A percentile compares a stretch with the other conserved stretches of the same genome.
phyloP scores from a whole-genome alignment of 306 rosid species.

The Argentina anserina region DNA sequence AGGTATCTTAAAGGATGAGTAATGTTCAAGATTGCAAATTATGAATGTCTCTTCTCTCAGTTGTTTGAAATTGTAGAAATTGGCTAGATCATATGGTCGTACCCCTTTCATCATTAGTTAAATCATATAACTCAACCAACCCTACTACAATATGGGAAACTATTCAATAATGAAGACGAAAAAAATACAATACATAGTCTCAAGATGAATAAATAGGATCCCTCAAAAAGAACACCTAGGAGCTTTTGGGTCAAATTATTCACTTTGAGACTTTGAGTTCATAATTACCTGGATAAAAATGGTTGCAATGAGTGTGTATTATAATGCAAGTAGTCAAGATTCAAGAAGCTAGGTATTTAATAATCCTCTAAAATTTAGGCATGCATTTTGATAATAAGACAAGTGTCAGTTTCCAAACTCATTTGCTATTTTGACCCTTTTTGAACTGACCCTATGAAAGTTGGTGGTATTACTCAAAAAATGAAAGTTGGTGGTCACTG shows the following conservation, averaged over 20 bases:
- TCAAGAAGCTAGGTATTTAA: not conserved
- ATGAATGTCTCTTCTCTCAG: not conserved
- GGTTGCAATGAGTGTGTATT: not conserved
- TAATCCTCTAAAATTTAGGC: not conserved
- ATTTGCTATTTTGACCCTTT: not conserved
- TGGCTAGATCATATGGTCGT: not conserved
- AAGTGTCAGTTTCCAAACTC: not conserved
- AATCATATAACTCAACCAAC: not conserved
- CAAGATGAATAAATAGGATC: not conserved
- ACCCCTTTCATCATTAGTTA: not conserved
- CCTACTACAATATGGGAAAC: not conserved
- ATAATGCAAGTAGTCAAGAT: not conserved
- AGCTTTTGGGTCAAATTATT: conserved; percentile 4
- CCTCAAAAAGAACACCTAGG: conserved; percentile 12
- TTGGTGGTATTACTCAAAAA: too few species aligned
- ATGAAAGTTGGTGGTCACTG: not conserved
- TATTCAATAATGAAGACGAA: not conserved
- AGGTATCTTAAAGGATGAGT: not conserved
- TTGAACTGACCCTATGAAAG: not conserved
- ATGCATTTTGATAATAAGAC: not conserved
- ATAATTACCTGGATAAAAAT: not conserved
- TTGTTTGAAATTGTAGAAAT: not conserved
- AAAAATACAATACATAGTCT: too few species aligned
- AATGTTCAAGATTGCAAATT: not conserved
- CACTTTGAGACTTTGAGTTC: not conserved